Base-by-base conservation (phyloP, 2,329 filamentous ascomycete genomes). In the Exophiala viscosa region DNA sequence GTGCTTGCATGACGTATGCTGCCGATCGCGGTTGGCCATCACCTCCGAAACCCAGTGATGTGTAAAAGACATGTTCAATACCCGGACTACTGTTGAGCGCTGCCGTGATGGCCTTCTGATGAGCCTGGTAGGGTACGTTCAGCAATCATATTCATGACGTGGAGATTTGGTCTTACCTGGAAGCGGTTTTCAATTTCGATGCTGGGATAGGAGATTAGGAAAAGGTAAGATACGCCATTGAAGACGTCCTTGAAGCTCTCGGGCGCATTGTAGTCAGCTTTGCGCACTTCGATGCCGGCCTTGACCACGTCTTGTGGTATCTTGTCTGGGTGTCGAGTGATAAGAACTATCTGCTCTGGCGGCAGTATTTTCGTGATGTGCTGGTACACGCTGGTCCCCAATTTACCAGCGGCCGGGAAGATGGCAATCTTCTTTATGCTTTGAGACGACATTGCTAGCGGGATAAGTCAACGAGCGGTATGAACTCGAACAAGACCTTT, bases 171-270 rank as follows among this genome's bases (percentile, higher is more conserved):
- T 13, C 40, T 42, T 23, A 28, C 40, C 20, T 23, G 17, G 43
- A 68, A 61, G 1, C 75, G 70, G 57, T 75, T 71, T 8, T 76
- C 67, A 50, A 71, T 71, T 35, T 78, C 75, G 45, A 75, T 70
- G 50, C 73, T 75, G 10, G 76, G 71, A 55, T 77, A 79, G 0
- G 79, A 81, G 34, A 83, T 73, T 35, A 83, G 68, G 62, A 83
- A 77, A 41, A 83, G 64, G 28, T 71, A 67, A 13, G 78, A 72
- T 11, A 81, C 68, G 9, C 72, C 76, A 1, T 68, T 55, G 46
- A 83, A 79, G 2, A 72, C 79, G 1, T 65, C 57, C 35, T 73
- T 65, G 18, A 82, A 66, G 2, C 74, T 71, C 1, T 66, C 60
- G 0, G 70, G 66, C 14, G 71, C 66, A 44, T 81, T 76, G 61